phyloP scores from a whole-genome alignment of 75 land plant genomes.

The Cupressus sempervirens region DNA sequence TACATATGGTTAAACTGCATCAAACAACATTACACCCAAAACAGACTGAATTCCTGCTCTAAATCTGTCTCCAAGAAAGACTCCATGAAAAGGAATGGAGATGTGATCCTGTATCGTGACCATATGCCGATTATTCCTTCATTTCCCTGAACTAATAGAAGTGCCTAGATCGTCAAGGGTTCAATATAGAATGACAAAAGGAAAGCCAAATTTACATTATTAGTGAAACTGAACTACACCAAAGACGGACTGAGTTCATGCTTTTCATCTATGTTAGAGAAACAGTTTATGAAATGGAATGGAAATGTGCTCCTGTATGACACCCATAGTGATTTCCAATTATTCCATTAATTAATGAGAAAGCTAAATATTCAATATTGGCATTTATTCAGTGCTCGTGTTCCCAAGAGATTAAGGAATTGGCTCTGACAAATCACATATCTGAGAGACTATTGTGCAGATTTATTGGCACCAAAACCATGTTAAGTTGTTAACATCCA shows the following conservation, averaged over 20 bases:
- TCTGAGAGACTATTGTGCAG: too few species aligned
- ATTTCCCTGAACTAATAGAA: background rate
- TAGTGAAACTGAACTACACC: background rate
- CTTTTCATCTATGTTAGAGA: background rate
- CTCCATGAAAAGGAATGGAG: background rate
- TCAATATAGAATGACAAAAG: background rate
- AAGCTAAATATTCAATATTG: too few species aligned
- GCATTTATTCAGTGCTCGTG: background rate
- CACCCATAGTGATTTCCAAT: background rate
- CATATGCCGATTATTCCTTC: background rate
- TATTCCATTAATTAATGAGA: background rate
- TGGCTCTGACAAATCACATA: background rate
- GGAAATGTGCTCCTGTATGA: background rate
- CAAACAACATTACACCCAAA: background rate
- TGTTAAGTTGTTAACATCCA: too few species aligned
- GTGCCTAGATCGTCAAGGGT: background rate
- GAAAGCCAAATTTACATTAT: background rate
- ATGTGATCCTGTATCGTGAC: background rate
- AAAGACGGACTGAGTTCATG: background rate
- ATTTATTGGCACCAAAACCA: too few species aligned
- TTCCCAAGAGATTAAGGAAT: background rate
- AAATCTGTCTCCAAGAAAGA: background rate
- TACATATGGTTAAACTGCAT: too few species aligned
- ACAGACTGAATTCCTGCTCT: background rate
- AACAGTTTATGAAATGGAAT: background rate